Conservation (phyloP, 2,329 filamentous ascomycete species). For the Cladosporium sp. region DNA sequence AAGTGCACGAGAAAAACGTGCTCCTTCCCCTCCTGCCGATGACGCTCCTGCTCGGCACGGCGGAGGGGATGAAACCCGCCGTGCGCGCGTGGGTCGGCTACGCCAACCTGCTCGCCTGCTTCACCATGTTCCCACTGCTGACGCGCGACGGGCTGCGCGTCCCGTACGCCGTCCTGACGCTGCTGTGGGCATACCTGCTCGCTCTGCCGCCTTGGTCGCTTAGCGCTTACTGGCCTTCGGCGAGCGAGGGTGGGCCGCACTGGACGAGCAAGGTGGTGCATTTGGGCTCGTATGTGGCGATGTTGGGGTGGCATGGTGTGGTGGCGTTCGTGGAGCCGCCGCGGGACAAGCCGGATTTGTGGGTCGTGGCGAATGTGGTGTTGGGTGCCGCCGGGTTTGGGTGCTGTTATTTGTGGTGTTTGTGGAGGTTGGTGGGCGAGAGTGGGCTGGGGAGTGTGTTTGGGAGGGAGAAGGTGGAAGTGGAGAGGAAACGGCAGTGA, state of each 20-base stretch:
- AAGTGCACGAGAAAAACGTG: conserved; percentile 98
- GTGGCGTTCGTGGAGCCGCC: conserved; percentile 69
- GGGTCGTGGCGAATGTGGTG: conserved; percentile 87
- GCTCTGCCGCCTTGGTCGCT: conserved; percentile 77
- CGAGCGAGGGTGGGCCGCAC: conserved; percentile 20
- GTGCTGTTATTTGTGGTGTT: conserved; percentile 87
- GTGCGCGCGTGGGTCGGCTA: conserved; percentile 92
- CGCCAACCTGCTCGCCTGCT: conserved; percentile 81
- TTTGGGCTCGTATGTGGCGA: conserved; percentile 67
- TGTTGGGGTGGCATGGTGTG: conserved; percentile 75
- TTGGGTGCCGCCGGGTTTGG: conserved; percentile 81
- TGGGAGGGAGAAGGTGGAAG: conserved; percentile 17
- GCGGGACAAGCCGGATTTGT: conserved; percentile 78
- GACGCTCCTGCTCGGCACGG: conserved; percentile 78
- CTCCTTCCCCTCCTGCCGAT: conserved; percentile 88
- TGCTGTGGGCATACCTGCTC: conserved; percentile 88
- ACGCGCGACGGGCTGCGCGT: conserved; percentile 77
- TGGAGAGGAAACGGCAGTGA: conserved; percentile 39
- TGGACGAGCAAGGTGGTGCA: conserved; percentile 62
- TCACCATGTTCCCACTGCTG: conserved; percentile 92
- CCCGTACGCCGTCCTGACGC: conserved; percentile 78
- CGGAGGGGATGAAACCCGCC: conserved; percentile 71
- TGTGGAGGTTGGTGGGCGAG: conserved; percentile 62
- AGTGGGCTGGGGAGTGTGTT: conserved; percentile 37
- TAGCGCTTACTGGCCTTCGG: conserved; percentile 55